Evolutionary conservation across 768 basidiomycete genomes (phyloP), one percentile per base, ranked within the genome.

Genomic region (Termitomyces sp.): DNA sequence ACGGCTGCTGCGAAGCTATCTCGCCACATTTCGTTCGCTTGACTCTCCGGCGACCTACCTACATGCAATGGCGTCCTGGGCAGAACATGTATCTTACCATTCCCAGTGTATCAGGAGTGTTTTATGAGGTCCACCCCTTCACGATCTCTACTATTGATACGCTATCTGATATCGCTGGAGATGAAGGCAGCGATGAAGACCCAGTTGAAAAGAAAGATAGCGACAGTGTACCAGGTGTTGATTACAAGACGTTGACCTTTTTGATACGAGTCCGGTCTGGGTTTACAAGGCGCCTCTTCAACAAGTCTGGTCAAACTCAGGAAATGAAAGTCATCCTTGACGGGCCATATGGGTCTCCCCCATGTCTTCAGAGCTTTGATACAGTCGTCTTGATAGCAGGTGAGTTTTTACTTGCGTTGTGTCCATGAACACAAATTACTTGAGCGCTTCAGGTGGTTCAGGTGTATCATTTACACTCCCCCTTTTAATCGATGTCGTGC

Each of bases 101-200:
- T 61, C 82, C 83, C 4, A 63, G 72, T 1, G 70, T 82, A 6
- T 80, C 80, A 12, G 51, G 54, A 0, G 65, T 75, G 28, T 78
- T 79, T 5, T 75, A 79, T 31, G 81, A 86, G 66, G 68, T 81
- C 0, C 85, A 86, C 58, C 85, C 85, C 2, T 86, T 87, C 68
- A 84, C 85, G 0, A 85, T 86, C 55, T 73, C 81, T 6, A 80
- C 71, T n/a, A 64, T 77, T 8, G 71, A 75, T 46, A 64, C 66
- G 13, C 42, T 62, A 33, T 28, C 33, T 41, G n/a, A 16, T 33
- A 20, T 31, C 5, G 13, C 12, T 28, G 22, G 12, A 16, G 48
- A 41, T 22, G 13, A 39, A 12, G 48, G 42, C 22, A 42, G 28
- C 18, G 50, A 59, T 15, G 44, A 29, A n/a, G 53, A 53, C 16